Conservation (phyloP, 768 basidiomycete genomes). For the Lactarius trivialis region DNA sequence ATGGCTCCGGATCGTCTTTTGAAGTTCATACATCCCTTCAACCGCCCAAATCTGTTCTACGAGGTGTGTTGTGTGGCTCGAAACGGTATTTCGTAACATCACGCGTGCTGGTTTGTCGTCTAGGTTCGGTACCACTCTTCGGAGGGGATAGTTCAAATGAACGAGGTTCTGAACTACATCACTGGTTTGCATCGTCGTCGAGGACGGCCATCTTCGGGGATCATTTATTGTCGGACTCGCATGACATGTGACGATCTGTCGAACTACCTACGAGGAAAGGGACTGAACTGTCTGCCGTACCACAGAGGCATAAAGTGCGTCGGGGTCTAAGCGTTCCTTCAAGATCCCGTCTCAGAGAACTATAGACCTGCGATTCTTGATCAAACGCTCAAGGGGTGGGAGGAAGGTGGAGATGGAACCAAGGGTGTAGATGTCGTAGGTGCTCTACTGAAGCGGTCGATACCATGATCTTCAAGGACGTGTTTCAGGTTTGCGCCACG, state of each 20-base stretch:
- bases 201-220: constrained; percentile 56
- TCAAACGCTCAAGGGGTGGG: constrained; percentile 50
- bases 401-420: constrained; percentile 44
- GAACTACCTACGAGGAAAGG: constrained; percentile 54
- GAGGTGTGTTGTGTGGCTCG: constrained; percentile 42
- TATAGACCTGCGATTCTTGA: constrained; percentile 46
- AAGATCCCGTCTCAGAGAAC: neutral
- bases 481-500: constrained; percentile 60
- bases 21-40: constrained; percentile 72
- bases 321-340: constrained; percentile 13
- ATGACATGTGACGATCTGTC: constrained; percentile 64
- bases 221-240: constrained; percentile 71
- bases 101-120: neutral
- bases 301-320: constrained; percentile 61
- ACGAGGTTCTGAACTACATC: constrained; percentile 62
- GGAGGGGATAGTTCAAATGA: constrained; percentile 49
- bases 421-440: constrained; percentile 60
- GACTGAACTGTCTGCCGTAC: constrained; percentile 63
- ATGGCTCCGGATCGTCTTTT: constrained; percentile 52
- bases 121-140: constrained; percentile 60
- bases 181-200: constrained; percentile 52
- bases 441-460: neutral
- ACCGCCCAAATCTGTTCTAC: constrained; percentile 73
- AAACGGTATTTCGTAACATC: neutral
- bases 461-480: neutral